Base-by-base conservation (phyloP, 176 grass and related monocot species). In the Pontederia paniculata region DNA sequence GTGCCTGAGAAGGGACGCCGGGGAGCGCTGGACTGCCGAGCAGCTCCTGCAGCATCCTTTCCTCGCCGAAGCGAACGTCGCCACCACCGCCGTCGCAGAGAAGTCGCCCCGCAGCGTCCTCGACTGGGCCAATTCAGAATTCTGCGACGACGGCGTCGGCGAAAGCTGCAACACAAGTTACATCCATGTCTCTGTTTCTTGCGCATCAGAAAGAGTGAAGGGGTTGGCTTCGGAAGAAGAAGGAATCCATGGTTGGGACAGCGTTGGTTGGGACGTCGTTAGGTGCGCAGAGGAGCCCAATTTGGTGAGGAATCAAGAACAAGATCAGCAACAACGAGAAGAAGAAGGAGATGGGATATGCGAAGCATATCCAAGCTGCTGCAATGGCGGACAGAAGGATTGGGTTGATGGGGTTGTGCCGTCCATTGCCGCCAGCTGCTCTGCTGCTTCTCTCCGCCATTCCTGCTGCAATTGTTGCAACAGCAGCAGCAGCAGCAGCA, bases 1-100 rank as follows among this genome's bases (percentile, higher is more conserved):
- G 37, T 67, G 64, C 15, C 21, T 67, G 17, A 67, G 31, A 17
- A 67, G 64, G 50, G 50, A 67, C 10, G 50, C 64, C 6, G 53
- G 0, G 1, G 64, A 67, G 49, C 49, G 64, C 25, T 67, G 64
- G 64, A 67, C 50, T 14, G 31, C 49, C 47, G 64, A 67, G 64
- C 49, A 67, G 31, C 41, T 67, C 17, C 64, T 67, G 16, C 28
- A 8, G 25, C 64, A 67, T 54, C 64, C 50, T 15, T 67, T 67
- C 64, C 44, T 67, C n/a, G 31, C 49, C 13, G 37, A 67, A 47
- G 18, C 21, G 9, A 10, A 12, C 49, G 17, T 22, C 10, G 61
- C 12, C 7, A 5, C 12, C 7, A 5, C 22, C 18, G 47, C 2
- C 15, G 15, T 37, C 45, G 13, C 17, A 16, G 58, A 12, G 13